phyloP scores from a whole-genome alignment of 2,329 filamentous ascomycete genomes.

The Phialophora macrospora region DNA sequence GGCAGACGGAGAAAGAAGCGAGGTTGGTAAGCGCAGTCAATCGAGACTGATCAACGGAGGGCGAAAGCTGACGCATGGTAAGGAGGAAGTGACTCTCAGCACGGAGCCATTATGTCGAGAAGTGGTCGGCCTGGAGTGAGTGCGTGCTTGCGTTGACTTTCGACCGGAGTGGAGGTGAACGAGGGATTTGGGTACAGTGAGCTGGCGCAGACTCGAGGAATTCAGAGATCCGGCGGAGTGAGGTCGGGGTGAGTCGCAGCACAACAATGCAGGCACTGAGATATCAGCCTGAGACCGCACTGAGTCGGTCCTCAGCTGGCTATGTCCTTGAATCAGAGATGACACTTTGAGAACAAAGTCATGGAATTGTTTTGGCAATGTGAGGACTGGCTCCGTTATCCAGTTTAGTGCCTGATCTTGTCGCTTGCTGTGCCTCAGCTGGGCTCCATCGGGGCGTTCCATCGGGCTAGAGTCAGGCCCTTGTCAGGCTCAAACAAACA shows the following conservation, averaged over 20 bases:
- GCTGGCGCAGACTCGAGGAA: slow-evolving; percentile 20
- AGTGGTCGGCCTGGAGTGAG: not conserved
- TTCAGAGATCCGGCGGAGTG: slow-evolving; percentile 15
- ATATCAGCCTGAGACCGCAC: slow-evolving; percentile 7
- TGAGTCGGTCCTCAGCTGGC: slow-evolving; percentile 3
- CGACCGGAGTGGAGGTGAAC: slow-evolving; percentile 9
- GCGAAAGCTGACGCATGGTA: slow-evolving; percentile 30
- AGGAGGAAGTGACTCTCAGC: slow-evolving; percentile 24
- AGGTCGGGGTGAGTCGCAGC: slow-evolving; percentile 2
- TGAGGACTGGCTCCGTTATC: slow-evolving; percentile 13
- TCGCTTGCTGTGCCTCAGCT: slow-evolving; percentile 14
- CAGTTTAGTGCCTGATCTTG: slow-evolving; percentile 17
- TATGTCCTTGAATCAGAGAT: not conserved
- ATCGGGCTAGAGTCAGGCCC: not conserved
- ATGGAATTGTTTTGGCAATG: slow-evolving; percentile 11
- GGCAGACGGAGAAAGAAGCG: slow-evolving; percentile 22
- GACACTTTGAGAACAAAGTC: slow-evolving; percentile 10
- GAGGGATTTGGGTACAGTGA: slow-evolving; percentile 16
- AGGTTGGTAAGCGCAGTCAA: slow-evolving; percentile 36
- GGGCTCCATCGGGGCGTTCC: slow-evolving; percentile 1
- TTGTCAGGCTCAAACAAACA: not conserved
- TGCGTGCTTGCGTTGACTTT: not conserved
- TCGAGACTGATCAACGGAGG: slow-evolving; percentile 26
- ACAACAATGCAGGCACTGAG: slow-evolving; percentile 5
- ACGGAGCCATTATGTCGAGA: slow-evolving; percentile 28